Conservation (phyloP, 345 rosid species). For the Zanthoxylum bungeanum region DNA sequence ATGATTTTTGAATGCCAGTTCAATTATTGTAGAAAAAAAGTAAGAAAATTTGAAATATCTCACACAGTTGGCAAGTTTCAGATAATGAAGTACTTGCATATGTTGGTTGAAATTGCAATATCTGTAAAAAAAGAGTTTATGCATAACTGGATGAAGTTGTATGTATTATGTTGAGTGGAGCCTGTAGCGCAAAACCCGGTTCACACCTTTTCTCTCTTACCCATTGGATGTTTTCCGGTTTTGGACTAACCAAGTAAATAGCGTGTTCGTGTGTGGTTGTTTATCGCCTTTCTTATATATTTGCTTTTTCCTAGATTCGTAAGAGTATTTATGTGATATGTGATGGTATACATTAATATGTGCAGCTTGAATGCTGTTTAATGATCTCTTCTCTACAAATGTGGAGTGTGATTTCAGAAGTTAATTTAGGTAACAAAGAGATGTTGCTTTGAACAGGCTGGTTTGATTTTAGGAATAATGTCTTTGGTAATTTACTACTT, state of each 20-base stretch:
- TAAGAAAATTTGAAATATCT: background rate
- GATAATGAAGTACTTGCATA: background rate
- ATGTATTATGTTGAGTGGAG: background rate
- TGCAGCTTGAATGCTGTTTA: background rate
- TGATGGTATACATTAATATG: too few species aligned
- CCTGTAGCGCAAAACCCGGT: too few species aligned
- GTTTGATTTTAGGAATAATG: background rate
- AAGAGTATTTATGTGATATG: too few species aligned
- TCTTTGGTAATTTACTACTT: slow-evolving; percentile 5
- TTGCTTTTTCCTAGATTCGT: too few species aligned
- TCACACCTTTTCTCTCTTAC: too few species aligned
- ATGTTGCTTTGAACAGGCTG: background rate
- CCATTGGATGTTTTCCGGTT: too few species aligned
- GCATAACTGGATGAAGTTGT: background rate
- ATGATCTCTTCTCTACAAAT: background rate
- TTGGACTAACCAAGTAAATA: too few species aligned
- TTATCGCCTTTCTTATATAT: too few species aligned
- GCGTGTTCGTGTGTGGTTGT: too few species aligned
- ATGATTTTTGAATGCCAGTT: background rate
- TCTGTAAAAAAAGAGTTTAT: background rate
- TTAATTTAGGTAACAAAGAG: background rate
- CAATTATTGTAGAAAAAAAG: background rate
- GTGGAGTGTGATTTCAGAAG: background rate
- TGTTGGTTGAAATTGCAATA: background rate
- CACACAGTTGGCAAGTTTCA: background rate